Percentiles rank a stretch among this genome's conserved stretches.
phyloP scores from a whole-genome alignment of 2,329 filamentous ascomycete species.

The Phialocephala subalpina region DNA sequence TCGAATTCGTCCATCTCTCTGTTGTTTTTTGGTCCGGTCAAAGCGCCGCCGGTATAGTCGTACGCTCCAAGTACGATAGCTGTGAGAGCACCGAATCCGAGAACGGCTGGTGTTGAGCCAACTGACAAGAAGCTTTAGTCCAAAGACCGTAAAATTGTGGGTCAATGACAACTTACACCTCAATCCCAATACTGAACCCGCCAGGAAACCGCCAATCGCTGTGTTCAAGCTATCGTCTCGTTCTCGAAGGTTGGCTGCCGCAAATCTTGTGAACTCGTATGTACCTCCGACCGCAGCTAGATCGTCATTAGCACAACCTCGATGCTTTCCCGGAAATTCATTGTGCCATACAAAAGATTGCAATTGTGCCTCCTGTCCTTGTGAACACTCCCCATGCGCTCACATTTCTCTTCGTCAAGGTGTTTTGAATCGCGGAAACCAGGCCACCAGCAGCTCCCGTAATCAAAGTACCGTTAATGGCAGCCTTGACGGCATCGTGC shows the following conservation, averaged over 20 bases:
- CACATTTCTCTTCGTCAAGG: slow-evolving; percentile 82
- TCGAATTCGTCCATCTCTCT: slow-evolving; percentile 67
- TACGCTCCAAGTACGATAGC: slow-evolving; percentile 65
- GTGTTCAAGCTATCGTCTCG: slow-evolving; percentile 73
- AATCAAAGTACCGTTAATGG: slow-evolving; percentile 69
- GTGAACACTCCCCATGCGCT: slow-evolving; percentile 84
- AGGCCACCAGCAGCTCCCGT: slow-evolving; percentile 74
- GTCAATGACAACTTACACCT: slow-evolving; percentile 54
- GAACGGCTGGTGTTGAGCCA: slow-evolving; percentile 67
- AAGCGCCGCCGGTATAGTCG: slow-evolving; percentile 67
- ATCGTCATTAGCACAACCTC: background rate
- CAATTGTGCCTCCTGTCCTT: slow-evolving; percentile 78
- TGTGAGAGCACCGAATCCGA: slow-evolving; percentile 68
- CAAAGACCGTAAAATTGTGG: background rate
- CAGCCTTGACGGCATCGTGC: slow-evolving; percentile 75
- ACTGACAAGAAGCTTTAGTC: slow-evolving; percentile 48
- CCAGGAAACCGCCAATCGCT: slow-evolving; percentile 70
- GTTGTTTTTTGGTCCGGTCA: slow-evolving; percentile 59
- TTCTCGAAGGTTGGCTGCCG: slow-evolving; percentile 73
- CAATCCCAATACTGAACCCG: slow-evolving; percentile 68
- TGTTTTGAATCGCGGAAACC: slow-evolving; percentile 84
- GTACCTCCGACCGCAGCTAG: slow-evolving; percentile 65
- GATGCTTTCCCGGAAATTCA: background rate
- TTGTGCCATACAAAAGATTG: slow-evolving; percentile 43
- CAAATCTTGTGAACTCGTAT: slow-evolving; percentile 71